Conservation (phyloP, 2,329 filamentous ascomycete species). For the Penicillium thymicola region DNA sequence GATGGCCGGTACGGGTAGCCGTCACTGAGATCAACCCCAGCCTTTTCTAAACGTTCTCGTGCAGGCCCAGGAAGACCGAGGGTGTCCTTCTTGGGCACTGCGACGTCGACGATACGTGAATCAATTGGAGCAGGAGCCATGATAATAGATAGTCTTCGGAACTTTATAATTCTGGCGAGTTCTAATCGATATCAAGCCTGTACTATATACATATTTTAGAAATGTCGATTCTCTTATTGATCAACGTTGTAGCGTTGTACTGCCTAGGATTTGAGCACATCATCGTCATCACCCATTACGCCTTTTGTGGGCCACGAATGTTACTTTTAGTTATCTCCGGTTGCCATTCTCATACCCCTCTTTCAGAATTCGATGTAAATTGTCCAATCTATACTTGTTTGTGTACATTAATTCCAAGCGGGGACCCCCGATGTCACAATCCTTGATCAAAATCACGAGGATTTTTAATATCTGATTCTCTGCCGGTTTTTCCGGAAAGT, state of each 20-base stretch:
- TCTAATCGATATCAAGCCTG: not conserved
- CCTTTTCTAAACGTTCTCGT: slow-evolving; percentile 60
- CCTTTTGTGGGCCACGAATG: slow-evolving; percentile 17
- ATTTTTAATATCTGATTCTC: slow-evolving; percentile 2
- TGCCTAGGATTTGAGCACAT: slow-evolving; percentile 25
- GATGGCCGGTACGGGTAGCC: slow-evolving; percentile 70
- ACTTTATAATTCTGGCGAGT: not conserved
- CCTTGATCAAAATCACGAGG: slow-evolving; percentile 20
- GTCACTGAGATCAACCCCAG: slow-evolving; percentile 64
- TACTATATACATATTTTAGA: not conserved
- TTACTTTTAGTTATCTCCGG: not conserved
- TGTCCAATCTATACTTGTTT: not conserved
- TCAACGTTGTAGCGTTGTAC: not conserved
- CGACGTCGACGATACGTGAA: slow-evolving; percentile 61
- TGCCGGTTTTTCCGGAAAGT: slow-evolving; percentile 8
- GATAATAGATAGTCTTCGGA: not conserved
- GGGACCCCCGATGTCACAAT: slow-evolving; percentile 24
- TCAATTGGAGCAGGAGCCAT: slow-evolving; percentile 61
- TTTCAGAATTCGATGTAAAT: not conserved
- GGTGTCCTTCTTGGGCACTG: slow-evolving; percentile 61
- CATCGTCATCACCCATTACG: slow-evolving; percentile 31
- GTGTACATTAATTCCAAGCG: not conserved
- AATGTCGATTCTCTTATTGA: not conserved
- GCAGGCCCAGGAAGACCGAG: slow-evolving; percentile 59
- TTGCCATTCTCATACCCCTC: slow-evolving; percentile 8